These are phyloP conservation scores for Sporothrix pseudoabietina DNA, from an alignment of 2,329 filamentous ascomycete genomes.

Conservation along the genomic window DNA sequence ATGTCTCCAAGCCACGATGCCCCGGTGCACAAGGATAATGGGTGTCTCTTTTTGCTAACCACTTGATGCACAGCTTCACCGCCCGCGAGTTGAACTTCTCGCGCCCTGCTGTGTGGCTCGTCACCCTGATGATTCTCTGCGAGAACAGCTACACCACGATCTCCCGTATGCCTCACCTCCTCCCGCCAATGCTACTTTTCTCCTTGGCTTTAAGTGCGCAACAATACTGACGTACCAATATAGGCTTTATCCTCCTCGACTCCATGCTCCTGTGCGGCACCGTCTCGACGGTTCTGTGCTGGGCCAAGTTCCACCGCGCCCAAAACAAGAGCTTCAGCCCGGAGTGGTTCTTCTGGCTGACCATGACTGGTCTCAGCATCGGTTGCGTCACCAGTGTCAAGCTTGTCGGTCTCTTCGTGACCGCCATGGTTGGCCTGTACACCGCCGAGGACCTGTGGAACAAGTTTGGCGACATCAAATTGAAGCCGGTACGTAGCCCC, in stretches of 20 bases:
- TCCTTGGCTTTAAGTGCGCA: neutral
- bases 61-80: slow-evolving; percentile 60
- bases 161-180: slow-evolving; percentile 58
- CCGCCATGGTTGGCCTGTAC: slow-evolving; percentile 91
- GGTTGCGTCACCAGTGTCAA: slow-evolving; percentile 99
- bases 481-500: slow-evolving; percentile 68
- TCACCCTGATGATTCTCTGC: slow-evolving; percentile 95
- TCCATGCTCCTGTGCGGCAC: slow-evolving; percentile 99
- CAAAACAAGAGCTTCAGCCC: slow-evolving; percentile 82
- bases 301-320: slow-evolving; percentile 92
- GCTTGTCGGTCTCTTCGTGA: slow-evolving; percentile 95
- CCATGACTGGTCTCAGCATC: slow-evolving; percentile 91
- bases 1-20: slow-evolving; percentile 22
- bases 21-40: neutral
- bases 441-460: slow-evolving; percentile 96
- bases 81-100: slow-evolving; percentile 87
- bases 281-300: slow-evolving; percentile 96
- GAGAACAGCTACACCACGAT: slow-evolving; percentile 99
- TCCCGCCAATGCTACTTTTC: neutral
- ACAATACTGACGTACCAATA: neutral
- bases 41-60: neutral
- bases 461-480: slow-evolving; percentile 93
- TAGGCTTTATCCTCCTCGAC: slow-evolving; percentile 85
- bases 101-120: slow-evolving; percentile 87
- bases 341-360: slow-evolving; percentile 94